phyloP scores from a whole-genome alignment of 441 rosid genomes.

The Populus trichocarpa region DNA sequence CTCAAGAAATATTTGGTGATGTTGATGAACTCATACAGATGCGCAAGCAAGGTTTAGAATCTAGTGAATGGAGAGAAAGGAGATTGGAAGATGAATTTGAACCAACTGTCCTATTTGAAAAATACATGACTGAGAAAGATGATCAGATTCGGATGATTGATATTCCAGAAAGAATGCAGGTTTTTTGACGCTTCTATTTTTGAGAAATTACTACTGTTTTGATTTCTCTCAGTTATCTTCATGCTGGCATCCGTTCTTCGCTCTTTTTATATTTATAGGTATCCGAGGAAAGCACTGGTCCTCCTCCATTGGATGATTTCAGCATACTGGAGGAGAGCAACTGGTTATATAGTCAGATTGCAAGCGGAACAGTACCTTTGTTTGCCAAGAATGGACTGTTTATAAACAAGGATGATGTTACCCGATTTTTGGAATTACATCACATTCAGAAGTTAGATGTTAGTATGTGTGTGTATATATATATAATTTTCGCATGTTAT shows the following conservation, averaged over 20 bases:
- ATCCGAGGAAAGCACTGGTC: constrained; percentile 71
- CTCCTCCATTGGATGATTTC: constrained; percentile 54
- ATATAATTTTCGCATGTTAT: neutral
- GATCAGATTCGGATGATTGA: constrained; percentile 73
- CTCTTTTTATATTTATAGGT: constrained; percentile 39
- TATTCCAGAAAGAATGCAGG: constrained; percentile 97
- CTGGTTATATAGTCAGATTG: constrained; percentile 73
- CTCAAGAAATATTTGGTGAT: constrained; percentile 91
- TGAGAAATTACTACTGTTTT: neutral
- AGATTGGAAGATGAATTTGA: constrained; percentile 93
- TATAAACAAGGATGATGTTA: constrained; percentile 57
- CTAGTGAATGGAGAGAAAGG: constrained; percentile 64
- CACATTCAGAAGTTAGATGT: constrained; percentile 94
- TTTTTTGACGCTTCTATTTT: constrained; percentile 14
- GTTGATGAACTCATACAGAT: constrained; percentile 62
- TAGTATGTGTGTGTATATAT: constrained; percentile 20
- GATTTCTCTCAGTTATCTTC: constrained; percentile 3
- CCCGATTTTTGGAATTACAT: constrained; percentile 62
- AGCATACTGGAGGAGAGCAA: constrained; percentile 58
- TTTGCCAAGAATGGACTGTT: constrained; percentile 33
- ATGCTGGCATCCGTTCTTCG: neutral
- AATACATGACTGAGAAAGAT: constrained; percentile 95
- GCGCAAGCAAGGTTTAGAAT: constrained; percentile 65
- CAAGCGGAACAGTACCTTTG: constrained; percentile 44
- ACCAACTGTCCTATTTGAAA: constrained; percentile 78